Conservation (phyloP, 306 rosid genomes). For the Astragalus glycyphyllos region DNA sequence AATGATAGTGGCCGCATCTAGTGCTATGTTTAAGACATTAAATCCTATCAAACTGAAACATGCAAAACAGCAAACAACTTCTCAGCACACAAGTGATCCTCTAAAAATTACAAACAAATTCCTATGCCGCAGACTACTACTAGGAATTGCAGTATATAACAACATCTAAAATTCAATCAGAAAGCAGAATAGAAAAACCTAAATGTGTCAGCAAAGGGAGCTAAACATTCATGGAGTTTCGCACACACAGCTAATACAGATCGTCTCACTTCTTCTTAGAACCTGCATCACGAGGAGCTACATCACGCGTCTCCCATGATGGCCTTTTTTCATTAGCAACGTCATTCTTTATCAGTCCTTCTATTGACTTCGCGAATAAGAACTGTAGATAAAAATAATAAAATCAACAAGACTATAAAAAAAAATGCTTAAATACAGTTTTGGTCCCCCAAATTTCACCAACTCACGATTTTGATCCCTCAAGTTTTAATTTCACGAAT, state of each 20-base stretch:
- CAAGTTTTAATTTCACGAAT: too few species aligned
- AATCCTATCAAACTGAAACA: slow-evolving; percentile 32
- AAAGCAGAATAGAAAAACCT: slow-evolving; percentile 18
- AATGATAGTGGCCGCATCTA: background rate
- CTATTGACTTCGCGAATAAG: slow-evolving; percentile 71
- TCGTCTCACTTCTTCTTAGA: slow-evolving; percentile 25
- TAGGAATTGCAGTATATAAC: slow-evolving; percentile 32
- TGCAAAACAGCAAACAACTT: slow-evolving; percentile 34
- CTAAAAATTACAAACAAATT: slow-evolving; percentile 40
- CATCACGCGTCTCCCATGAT: slow-evolving; percentile 78
- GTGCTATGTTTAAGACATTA: slow-evolving; percentile 21
- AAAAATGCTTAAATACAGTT: too few species aligned
- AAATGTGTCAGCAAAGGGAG: slow-evolving; percentile 12
- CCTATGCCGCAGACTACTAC: slow-evolving; percentile 49
- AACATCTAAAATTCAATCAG: slow-evolving; percentile 10
- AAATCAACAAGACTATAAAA: background rate
- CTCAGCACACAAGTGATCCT: slow-evolving; percentile 35
- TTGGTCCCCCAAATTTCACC: too few species aligned
- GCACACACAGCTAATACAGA: slow-evolving; percentile 9
- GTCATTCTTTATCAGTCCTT: slow-evolving; percentile 65
- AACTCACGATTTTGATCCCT: too few species aligned
- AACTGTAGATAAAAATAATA: slow-evolving; percentile 46
- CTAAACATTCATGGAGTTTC: background rate
- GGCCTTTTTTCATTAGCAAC: slow-evolving; percentile 67
- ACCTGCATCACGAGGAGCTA: background rate